phyloP scores from a whole-genome alignment of 176 grass and related monocot genomes.

The Zea luxurians region DNA sequence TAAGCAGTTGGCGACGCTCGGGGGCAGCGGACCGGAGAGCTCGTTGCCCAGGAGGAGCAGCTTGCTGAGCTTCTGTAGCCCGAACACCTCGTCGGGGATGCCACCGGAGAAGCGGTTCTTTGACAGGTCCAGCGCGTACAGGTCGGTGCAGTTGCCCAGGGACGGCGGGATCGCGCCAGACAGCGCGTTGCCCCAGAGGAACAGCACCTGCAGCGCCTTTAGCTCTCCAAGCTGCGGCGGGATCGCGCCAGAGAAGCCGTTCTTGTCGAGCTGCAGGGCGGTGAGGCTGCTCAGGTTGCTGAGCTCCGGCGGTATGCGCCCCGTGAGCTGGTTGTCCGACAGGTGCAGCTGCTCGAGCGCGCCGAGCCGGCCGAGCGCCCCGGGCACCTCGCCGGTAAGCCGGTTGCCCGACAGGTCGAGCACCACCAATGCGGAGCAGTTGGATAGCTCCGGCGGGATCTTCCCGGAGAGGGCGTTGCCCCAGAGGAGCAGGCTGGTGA shows the following conservation, averaged over 20 bases:
- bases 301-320: conserved; percentile 54
- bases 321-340: conserved; percentile 76
- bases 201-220: conserved; percentile 67
- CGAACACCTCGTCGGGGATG: conserved; percentile 82
- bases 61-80: conserved; percentile 86
- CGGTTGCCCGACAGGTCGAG: conserved; percentile 79
- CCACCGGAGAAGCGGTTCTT: conserved; percentile 63
- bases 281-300: conserved; percentile 84
- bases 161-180: conserved; percentile 57
- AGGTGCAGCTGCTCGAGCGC: conserved; percentile 80
- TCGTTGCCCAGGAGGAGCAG: conserved; percentile 76
- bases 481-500: conserved; percentile 91
- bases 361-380: conserved; percentile 53
- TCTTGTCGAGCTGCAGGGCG: conserved; percentile 77
- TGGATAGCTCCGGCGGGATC: conserved; percentile 73
- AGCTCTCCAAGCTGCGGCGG: conserved; percentile 61
- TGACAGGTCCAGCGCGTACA: conserved; percentile 82
- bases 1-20: conserved; percentile 65
- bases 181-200: conserved; percentile 81
- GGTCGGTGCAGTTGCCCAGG: conserved; percentile 70
- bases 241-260: conserved; percentile 56
- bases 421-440: conserved; percentile 66
- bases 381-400: conserved; percentile 63
- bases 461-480: conserved; percentile 60
- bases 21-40: conserved; percentile 60